Evolutionary conservation across 345 rosid genomes (phyloP).

Genomic region (Acer negundo): DNA sequence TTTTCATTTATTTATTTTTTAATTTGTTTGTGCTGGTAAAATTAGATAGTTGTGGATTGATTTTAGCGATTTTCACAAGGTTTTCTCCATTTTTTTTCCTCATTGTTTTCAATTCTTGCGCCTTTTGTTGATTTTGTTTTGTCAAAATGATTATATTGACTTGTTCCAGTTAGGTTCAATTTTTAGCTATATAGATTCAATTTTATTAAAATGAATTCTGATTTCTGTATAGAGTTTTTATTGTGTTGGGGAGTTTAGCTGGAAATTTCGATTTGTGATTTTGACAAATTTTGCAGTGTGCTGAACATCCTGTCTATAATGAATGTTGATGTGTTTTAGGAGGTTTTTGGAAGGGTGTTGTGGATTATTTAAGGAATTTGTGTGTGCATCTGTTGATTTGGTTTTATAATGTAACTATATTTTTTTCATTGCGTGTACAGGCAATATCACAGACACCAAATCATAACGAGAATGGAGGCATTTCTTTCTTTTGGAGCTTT

Average conservation of each 20-base stretch:
- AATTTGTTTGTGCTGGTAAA: background rate
- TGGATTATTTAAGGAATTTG: background rate
- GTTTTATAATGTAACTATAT: background rate
- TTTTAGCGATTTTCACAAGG: too few relatives aligned
- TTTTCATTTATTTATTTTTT: background rate
- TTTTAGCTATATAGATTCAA: background rate
- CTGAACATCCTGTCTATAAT: too few relatives aligned
- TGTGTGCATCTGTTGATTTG: background rate
- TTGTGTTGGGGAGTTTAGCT: background rate
- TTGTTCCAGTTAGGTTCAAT: too few relatives aligned
- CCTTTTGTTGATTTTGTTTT: too few relatives aligned
- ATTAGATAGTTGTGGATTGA: too few relatives aligned
- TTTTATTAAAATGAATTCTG: background rate
- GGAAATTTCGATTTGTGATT: too few relatives aligned
- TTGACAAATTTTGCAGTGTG: too few relatives aligned
- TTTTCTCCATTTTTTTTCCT: too few relatives aligned
- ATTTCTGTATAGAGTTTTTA: background rate
- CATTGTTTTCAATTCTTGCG: too few relatives aligned
- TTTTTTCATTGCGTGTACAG: conserved; percentile 31
- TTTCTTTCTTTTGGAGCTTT: conserved; percentile 97
- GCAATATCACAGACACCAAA: conserved; percentile 49
- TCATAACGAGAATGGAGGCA: conserved; percentile 53
- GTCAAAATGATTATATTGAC: too few relatives aligned
- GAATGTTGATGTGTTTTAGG: background rate
- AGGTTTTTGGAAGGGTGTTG: background rate